Evolutionary conservation across 1,139 yeast genomes (phyloP).

Genomic region (Hansenula sp.): DNA sequence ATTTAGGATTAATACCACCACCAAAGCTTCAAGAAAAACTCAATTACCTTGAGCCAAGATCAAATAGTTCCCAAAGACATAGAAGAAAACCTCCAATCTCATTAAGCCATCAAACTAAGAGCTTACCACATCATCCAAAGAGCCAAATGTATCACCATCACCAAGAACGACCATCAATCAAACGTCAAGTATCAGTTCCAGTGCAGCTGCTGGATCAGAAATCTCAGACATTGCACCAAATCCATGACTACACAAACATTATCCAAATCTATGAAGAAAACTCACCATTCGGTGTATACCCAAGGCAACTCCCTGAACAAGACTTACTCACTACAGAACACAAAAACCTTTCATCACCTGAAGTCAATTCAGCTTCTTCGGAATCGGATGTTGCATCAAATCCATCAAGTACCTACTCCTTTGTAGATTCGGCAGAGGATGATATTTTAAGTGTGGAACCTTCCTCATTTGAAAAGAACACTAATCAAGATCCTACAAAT

Average conservation of each 20-base stretch:
- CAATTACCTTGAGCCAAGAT: neutral
- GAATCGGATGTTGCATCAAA: slow-evolving; percentile 1
- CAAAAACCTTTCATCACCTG: slow-evolving; percentile 1
- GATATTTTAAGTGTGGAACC: neutral
- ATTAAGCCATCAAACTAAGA: too few species aligned
- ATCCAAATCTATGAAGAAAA: slow-evolving; percentile 15
- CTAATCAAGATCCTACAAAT: neutral
- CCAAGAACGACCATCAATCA: neutral
- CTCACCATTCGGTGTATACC: slow-evolving; percentile 2
- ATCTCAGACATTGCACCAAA: neutral
- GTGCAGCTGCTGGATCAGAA: neutral
- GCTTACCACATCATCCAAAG: neutral
- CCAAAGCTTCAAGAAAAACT: slow-evolving; percentile 9
- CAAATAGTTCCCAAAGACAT: slow-evolving; percentile 3
- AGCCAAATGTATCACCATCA: neutral
- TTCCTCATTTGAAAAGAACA: neutral
- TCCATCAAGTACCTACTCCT: neutral
- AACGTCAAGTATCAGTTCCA: slow-evolving; percentile 16
- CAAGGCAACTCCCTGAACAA: neutral
- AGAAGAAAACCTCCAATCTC: neutral
- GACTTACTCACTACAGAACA: neutral
- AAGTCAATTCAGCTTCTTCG: neutral
- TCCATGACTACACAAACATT: slow-evolving; percentile 10
- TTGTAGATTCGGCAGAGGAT: neutral
- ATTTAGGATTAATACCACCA: slow-evolving; percentile 9